Conservation (phyloP, 179 eudicot species). For the Drosera spatulata region DNA sequence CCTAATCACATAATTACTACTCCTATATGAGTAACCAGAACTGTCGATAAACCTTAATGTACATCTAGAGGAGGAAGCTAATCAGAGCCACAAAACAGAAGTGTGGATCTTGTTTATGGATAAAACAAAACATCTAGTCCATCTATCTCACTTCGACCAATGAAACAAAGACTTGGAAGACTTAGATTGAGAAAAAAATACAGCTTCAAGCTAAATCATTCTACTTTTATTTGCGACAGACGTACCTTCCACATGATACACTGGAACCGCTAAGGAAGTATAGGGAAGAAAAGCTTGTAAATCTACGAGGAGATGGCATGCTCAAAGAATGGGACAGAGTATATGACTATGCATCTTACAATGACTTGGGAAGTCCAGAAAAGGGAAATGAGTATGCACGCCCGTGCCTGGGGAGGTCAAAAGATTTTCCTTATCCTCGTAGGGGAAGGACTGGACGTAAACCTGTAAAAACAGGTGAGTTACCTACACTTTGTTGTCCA, state of each 20-base stretch:
- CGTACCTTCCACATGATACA: conserved; percentile 70
- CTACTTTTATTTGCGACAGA: conserved; percentile 20
- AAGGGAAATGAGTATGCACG: conserved; percentile 37
- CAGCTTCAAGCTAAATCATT: too few species aligned
- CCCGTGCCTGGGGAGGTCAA: conserved; percentile 43
- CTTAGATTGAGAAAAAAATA: too few species aligned
- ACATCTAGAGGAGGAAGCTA: too few species aligned
- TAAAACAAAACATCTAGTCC: too few species aligned
- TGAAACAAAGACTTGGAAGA: too few species aligned
- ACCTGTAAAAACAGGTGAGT: conserved; percentile 51
- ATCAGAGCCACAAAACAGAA: too few species aligned
- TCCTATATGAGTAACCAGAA: too few species aligned
- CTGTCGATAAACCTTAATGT: too few species aligned
- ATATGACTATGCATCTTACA: conserved; percentile 72
- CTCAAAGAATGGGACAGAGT: conserved; percentile 91
- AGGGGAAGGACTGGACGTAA: conserved; percentile 49
- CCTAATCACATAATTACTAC: too few species aligned
- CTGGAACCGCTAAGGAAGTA: conserved; percentile 45
- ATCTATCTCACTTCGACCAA: too few species aligned
- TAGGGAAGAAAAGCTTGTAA: conserved; percentile 62
- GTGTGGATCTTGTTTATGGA: too few species aligned
- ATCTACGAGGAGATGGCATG: conserved; percentile 55
- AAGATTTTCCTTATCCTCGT: conserved; percentile 59
- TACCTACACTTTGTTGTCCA: neutral
- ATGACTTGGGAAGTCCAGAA: conserved; percentile 76